Conservation (phyloP, 2,329 filamentous ascomycete genomes). For the Exutisphaerella laricina region DNA sequence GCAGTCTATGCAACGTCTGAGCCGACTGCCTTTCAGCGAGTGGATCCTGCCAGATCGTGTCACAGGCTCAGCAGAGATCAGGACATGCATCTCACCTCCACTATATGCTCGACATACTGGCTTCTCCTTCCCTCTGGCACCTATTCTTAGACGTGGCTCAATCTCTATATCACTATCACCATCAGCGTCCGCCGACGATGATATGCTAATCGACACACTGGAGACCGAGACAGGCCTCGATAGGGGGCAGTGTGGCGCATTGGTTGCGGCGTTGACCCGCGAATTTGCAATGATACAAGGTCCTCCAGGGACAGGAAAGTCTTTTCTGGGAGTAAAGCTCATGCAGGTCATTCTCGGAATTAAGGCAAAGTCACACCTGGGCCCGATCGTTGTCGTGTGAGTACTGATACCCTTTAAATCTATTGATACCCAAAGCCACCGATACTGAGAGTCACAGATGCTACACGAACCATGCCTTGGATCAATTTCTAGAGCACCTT, state of each 20-base stretch:
- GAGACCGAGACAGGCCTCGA: conserved; percentile 52
- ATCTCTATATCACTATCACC: conserved; percentile 17
- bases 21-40: too few species aligned
- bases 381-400: too few species aligned
- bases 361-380: conserved; percentile 51
- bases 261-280: conserved; percentile 49
- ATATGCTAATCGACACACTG: conserved; percentile 32
- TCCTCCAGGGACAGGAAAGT: conserved; percentile 71
- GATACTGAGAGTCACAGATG: too few species aligned
- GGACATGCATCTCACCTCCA: too few species aligned
- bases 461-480: conserved; percentile 53
- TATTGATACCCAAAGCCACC: too few species aligned
- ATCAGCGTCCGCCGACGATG: neutral
- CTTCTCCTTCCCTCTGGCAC: neutral
- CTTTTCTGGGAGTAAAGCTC: conserved; percentile 62
- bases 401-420: too few species aligned
- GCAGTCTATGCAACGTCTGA: too few species aligned
- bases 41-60: too few species aligned
- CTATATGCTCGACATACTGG: neutral
- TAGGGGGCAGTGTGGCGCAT: conserved; percentile 49
- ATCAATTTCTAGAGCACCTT: conserved; percentile 57
- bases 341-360: conserved; percentile 51
- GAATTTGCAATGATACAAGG: conserved; percentile 62
- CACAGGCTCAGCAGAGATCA: too few species aligned
- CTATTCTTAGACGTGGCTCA: conserved; percentile 24